phyloP scores from a whole-genome alignment of 768 basidiomycete genomes.

The Amanita rimosa region DNA sequence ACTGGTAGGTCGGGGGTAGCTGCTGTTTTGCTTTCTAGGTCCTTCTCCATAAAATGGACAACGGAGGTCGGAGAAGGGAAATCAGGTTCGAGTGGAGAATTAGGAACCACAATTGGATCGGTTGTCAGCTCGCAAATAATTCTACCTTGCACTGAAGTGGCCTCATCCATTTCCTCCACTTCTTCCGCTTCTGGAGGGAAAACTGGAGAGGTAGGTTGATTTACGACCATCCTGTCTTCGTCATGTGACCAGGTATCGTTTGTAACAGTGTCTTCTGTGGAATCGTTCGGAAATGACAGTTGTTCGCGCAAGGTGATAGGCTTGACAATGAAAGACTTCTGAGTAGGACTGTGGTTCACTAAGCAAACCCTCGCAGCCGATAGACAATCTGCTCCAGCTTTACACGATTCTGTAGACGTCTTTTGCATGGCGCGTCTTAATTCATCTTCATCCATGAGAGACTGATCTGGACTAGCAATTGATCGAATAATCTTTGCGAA shows the following conservation, averaged over 20 bases:
- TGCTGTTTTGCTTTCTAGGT: slow-evolving; percentile 23
- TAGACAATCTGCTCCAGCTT: slow-evolving; percentile 83
- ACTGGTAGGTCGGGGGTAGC: slow-evolving; percentile 32
- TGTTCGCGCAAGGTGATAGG: neutral
- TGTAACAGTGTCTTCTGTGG: neutral
- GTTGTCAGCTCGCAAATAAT: neutral
- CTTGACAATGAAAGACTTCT: slow-evolving; percentile 55
- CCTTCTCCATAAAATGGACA: slow-evolving; percentile 17
- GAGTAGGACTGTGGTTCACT: slow-evolving; percentile 41
- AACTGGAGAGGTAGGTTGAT: slow-evolving; percentile 15
- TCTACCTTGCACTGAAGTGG: no score
- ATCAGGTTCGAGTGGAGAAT: slow-evolving; percentile 27
- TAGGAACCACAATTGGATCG: slow-evolving; percentile 12
- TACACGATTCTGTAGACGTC: slow-evolving; percentile 80
- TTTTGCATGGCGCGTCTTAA: slow-evolving; percentile 71
- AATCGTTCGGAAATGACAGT: neutral
- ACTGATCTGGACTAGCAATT: slow-evolving; percentile 43
- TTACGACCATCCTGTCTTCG: neutral
- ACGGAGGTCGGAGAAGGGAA: slow-evolving; percentile 43
- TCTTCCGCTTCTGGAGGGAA: slow-evolving; percentile 24
- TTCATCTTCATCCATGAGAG: slow-evolving; percentile 59
- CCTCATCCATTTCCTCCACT: slow-evolving; percentile 17
- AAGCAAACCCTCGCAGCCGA: slow-evolving; percentile 78
- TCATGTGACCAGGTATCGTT: neutral
- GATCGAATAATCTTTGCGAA: slow-evolving; percentile 81